Evolutionary conservation across 345 rosid genomes (phyloP).

Genomic region (Populus nigra): DNA sequence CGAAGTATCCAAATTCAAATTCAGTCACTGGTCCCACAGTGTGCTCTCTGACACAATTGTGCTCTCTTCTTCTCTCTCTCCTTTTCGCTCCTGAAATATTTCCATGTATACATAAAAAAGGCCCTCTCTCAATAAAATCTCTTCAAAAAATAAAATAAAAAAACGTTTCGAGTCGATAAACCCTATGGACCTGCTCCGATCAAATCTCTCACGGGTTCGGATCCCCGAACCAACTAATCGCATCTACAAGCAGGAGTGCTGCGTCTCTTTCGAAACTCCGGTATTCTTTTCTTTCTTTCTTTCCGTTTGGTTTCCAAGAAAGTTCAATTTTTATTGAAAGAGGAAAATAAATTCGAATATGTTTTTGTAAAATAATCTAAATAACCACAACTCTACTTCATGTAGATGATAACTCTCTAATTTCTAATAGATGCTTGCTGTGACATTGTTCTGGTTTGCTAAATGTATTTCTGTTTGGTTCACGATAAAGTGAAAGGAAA

Average conservation of each 20-base stretch:
- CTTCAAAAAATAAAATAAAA: background rate
- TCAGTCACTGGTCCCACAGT: background rate
- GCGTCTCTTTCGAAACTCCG: slow-evolving; percentile 91
- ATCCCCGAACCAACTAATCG: slow-evolving; percentile 98
- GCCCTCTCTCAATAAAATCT: background rate
- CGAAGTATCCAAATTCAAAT: background rate
- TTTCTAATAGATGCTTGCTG: background rate
- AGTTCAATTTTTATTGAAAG: background rate
- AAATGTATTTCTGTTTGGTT: background rate
- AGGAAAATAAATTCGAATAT: background rate
- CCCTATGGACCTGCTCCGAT: slow-evolving; percentile 90
- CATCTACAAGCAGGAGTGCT: slow-evolving; percentile 95
- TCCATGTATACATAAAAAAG: background rate
- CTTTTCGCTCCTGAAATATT: background rate
- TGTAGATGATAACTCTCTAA: background rate
- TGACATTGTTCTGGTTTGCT: background rate
- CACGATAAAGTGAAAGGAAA: background rate
- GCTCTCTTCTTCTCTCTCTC: background rate
- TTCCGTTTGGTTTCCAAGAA: slow-evolving; percentile 10
- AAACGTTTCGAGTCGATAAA: slow-evolving; percentile 9
- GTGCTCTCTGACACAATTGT: background rate
- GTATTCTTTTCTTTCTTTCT: slow-evolving; percentile 30
- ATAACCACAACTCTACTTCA: background rate
- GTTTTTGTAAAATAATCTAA: too few species aligned
- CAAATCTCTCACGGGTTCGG: slow-evolving; percentile 92